Evolutionary conservation across 2,329 filamentous ascomycete species (phyloP).

Genomic region (Eurotiales sp.): DNA sequence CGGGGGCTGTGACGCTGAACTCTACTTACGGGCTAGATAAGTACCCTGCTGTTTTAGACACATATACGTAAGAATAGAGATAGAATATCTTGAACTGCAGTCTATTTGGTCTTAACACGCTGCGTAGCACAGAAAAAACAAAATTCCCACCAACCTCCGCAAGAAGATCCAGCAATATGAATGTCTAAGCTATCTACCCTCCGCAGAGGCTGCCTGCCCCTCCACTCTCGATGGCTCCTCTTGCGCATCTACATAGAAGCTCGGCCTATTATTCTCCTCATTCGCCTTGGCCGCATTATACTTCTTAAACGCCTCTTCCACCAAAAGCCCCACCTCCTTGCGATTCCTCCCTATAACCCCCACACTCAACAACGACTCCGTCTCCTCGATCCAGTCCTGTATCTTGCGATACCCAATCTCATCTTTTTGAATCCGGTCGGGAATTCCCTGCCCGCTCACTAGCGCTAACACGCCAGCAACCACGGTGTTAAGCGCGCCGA

Average conservation of each 20-base stretch:
- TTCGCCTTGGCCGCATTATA: constrained; percentile 16
- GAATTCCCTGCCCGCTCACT: constrained; percentile 50
- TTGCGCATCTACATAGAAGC: constrained; percentile 9
- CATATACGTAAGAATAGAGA: no score
- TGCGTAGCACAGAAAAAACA: background rate
- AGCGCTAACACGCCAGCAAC: constrained; percentile 60
- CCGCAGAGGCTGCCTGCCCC: no score
- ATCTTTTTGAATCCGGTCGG: constrained; percentile 47
- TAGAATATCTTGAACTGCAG: background rate
- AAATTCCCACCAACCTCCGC: background rate
- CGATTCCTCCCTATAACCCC: constrained; percentile 15
- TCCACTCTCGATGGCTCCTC: no score
- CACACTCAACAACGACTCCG: constrained; percentile 13
- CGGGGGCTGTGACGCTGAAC: constrained; percentile 55
- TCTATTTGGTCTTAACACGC: no score
- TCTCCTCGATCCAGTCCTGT: constrained; percentile 54
- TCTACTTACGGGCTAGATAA: constrained; percentile 55
- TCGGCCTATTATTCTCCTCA: constrained; percentile 15
- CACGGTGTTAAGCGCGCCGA: constrained; percentile 61
- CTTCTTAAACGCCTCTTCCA: constrained; percentile 16
- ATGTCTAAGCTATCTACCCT: no score
- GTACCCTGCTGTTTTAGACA: constrained; percentile 38
- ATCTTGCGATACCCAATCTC: constrained; percentile 46
- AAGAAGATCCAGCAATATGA: no score
- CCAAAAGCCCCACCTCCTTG: constrained; percentile 14